phyloP scores from a whole-genome alignment of 805 yeast genomes.

The Nematodospora valgi region DNA sequence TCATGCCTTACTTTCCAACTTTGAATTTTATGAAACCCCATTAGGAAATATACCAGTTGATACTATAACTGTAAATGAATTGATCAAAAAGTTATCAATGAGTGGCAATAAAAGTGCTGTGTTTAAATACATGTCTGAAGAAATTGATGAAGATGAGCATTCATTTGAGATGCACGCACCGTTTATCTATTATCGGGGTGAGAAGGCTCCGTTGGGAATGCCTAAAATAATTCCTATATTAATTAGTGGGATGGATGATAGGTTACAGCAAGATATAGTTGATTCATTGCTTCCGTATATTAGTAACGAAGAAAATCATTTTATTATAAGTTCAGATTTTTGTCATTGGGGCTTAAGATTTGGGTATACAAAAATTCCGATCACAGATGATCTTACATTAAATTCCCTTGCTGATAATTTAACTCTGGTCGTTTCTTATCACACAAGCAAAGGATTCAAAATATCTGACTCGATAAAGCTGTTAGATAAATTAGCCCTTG shows the following conservation, averaged over 20 bases:
- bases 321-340: conserved; percentile 85
- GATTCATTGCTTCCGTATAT: conserved; percentile 50
- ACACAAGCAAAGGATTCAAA: conserved; percentile 28
- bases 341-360: conserved; percentile 81
- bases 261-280: conserved; percentile 45
- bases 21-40: conserved; percentile 69
- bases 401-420: conserved; percentile 15
- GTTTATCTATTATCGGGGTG: conserved; percentile 51
- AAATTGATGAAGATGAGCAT: conserved; percentile 80
- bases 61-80: conserved; percentile 31
- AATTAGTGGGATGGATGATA: conserved; percentile 59
- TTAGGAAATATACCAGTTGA: conserved; percentile 75
- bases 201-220: conserved; percentile 22
- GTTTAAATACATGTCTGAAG: conserved; percentile 54
- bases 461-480: conserved; percentile 71
- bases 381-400: conserved; percentile 16
- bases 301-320: conserved; percentile 53
- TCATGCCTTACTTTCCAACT: conserved; percentile 51
- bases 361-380: conserved; percentile 31
- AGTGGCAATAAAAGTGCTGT: conserved; percentile 23
- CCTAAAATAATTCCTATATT: conserved; percentile 72
- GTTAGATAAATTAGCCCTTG: conserved; percentile 72
- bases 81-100: conserved; percentile 22
- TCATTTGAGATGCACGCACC: conserved; percentile 95
- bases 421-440: conserved; percentile 9